These are phyloP conservation scores for Neolentinus lepideus DNA, from an alignment of 1,284 basidiomycete species.

Conservation along the genomic window DNA sequence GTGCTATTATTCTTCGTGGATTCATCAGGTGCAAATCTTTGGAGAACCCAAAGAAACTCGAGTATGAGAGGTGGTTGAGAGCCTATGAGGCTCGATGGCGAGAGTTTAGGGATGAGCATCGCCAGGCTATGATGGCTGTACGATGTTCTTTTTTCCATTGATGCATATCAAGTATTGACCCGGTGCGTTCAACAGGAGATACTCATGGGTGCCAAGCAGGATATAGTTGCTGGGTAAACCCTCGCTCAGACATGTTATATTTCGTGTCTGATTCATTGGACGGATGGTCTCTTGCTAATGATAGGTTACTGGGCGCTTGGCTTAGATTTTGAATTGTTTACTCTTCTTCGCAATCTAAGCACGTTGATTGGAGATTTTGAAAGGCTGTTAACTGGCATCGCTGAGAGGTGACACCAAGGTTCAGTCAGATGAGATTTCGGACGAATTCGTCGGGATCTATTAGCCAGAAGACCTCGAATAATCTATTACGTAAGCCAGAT, in stretches of 20 bases:
- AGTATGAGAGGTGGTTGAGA: constrained; percentile 42
- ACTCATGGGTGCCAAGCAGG: constrained; percentile 36
- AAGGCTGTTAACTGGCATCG: too few species aligned
- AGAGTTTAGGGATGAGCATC: constrained; percentile 53
- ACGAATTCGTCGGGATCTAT: too few species aligned
- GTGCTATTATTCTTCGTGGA: constrained; percentile 43
- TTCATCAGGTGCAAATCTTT: constrained; percentile 29
- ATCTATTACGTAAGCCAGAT: too few species aligned
- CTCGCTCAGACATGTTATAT: too few species aligned
- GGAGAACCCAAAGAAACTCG: constrained; percentile 11
- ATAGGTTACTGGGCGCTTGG: too few species aligned
- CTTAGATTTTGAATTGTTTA: background rate
- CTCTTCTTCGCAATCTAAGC: too few species aligned
- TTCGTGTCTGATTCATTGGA: too few species aligned
- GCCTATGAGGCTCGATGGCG: constrained; percentile 55
- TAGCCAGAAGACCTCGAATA: too few species aligned
- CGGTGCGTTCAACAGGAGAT: constrained; percentile 27
- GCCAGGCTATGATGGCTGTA: constrained; percentile 49
- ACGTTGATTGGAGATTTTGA: too few species aligned
- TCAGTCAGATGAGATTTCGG: too few species aligned
- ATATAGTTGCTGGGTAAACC: constrained; percentile 18
- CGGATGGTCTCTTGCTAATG: too few species aligned
- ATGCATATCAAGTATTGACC: constrained; percentile 1
- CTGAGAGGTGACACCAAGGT: too few species aligned
- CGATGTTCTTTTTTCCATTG: constrained; percentile 12